Conservation (phyloP, 139 green algal species). For the Asterochloris erici region DNA sequence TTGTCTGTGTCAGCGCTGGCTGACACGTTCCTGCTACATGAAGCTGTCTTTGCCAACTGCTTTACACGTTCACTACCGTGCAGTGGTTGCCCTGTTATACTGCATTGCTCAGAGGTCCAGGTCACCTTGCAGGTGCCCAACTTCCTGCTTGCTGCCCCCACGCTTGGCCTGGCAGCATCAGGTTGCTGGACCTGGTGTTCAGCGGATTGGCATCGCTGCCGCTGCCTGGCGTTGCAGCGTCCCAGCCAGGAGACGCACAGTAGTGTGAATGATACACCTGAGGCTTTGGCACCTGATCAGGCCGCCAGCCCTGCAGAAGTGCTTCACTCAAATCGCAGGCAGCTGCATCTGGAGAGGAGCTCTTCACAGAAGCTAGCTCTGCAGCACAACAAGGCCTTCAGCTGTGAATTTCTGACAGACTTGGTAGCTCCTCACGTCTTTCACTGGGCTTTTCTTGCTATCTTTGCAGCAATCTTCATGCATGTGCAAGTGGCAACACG, state of each 20-base stretch:
- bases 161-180: conserved; percentile 42
- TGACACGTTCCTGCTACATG: too few species aligned
- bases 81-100: too few species aligned
- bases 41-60: too few species aligned
- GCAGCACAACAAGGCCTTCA: neutral
- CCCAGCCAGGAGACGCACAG: neutral
- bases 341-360: neutral
- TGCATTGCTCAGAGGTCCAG: neutral
- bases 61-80: too few species aligned
- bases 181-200: conserved; percentile 34
- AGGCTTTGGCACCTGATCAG: too few species aligned
- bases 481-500: conserved; percentile 77
- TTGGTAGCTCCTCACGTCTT: conserved; percentile 58
- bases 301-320: neutral
- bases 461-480: conserved; percentile 63
- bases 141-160: conserved; percentile 71
- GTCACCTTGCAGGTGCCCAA: conserved; percentile 63
- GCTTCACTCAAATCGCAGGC: neutral
- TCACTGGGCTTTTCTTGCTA: conserved; percentile 68
- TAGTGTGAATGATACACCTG: too few species aligned
- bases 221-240: conserved; percentile 23
- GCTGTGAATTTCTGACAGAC: neutral
- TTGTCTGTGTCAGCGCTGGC: too few species aligned
- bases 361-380: neutral
- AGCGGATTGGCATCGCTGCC: conserved; percentile 23